A percentile compares a stretch with the other conserved stretches of the same genome.
Conservation (phyloP, 352 stramenopile genomes). For the Phytopythium kandeliae region DNA sequence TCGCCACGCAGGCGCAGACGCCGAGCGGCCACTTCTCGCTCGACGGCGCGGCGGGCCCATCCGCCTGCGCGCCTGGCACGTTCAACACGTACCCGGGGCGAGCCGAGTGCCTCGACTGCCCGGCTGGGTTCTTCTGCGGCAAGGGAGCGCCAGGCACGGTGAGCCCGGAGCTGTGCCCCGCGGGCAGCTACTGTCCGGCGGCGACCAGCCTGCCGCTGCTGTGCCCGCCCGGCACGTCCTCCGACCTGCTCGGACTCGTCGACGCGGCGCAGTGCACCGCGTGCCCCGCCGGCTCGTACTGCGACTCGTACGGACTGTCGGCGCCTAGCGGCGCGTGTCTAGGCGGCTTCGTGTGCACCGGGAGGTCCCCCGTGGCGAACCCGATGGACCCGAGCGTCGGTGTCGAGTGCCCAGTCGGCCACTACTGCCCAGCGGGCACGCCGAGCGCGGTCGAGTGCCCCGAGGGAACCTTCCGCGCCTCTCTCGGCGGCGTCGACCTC, state of each 20-base stretch:
- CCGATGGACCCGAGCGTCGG: constrained; percentile 41
- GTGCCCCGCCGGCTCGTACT: constrained; percentile 84
- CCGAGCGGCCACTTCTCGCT: constrained; percentile 50
- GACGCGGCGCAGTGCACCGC: constrained; percentile 63
- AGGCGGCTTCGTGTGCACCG: constrained; percentile 55
- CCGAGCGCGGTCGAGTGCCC: constrained; percentile 52
- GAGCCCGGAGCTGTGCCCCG: constrained; percentile 39
- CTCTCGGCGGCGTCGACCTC: constrained; percentile 39
- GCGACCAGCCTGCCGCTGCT: constrained; percentile 44
- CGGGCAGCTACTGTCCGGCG: constrained; percentile 64
- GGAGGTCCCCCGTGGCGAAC: constrained; percentile 52
- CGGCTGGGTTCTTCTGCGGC: constrained; percentile 66
- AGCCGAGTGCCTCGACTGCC: constrained; percentile 55
- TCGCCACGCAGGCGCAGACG: constrained; percentile 49
- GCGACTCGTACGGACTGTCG: constrained; percentile 74
- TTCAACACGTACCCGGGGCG: constrained; percentile 59
- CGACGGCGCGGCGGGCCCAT: constrained; percentile 29
- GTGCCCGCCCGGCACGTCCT: constrained; percentile 60
- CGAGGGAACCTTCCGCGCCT: constrained; percentile 43
- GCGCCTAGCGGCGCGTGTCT: constrained; percentile 49
- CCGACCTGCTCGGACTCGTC: constrained; percentile 51
- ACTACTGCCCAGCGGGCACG: constrained; percentile 70
- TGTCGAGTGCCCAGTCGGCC: constrained; percentile 52
- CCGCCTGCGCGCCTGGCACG: constrained; percentile 45
- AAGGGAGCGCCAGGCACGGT: constrained; percentile 35